Evolutionary conservation across 1,284 basidiomycete species (phyloP).

Genomic region (Rhodotorula sp.): DNA sequence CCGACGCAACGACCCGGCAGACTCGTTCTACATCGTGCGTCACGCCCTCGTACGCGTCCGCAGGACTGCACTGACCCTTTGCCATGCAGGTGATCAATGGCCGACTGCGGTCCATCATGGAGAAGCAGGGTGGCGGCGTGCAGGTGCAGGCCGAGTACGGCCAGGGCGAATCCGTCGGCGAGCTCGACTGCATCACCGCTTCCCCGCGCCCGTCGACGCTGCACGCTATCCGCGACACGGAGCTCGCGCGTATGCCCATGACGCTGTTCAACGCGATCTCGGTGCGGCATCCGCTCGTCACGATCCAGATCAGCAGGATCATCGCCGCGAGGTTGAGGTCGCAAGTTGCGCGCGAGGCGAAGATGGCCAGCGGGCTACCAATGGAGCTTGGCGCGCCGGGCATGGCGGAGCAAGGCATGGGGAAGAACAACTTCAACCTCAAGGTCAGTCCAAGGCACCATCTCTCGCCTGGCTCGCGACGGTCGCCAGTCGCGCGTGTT

Average conservation of each 20-base stretch:
- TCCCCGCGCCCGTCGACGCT: slow-evolving; percentile 84
- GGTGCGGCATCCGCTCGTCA: slow-evolving; percentile 85
- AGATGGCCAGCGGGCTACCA: slow-evolving; percentile 21
- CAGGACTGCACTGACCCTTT: neutral
- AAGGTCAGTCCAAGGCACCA: slow-evolving; percentile 49
- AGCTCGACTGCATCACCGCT: slow-evolving; percentile 93
- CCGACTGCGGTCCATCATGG: slow-evolving; percentile 76
- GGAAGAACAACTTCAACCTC: slow-evolving; percentile 83
- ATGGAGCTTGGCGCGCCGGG: slow-evolving; percentile 45
- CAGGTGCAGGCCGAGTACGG: slow-evolving; percentile 90
- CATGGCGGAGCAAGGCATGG: slow-evolving; percentile 57
- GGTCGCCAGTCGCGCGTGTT: neutral
- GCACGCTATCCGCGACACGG: slow-evolving; percentile 96
- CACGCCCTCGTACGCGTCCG: neutral
- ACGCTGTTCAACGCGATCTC: slow-evolving; percentile 91
- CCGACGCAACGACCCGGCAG: slow-evolving; percentile 82
- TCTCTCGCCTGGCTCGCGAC: neutral
- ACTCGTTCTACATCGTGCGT: slow-evolving; percentile 89
- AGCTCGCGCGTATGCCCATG: slow-evolving; percentile 95
- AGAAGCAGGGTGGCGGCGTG: slow-evolving; percentile 65
- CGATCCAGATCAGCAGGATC: slow-evolving; percentile 89
- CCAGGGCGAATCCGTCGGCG: slow-evolving; percentile 67
- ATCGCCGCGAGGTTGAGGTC: slow-evolving; percentile 88
- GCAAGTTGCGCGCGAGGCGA: slow-evolving; percentile 63
- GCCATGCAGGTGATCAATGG: slow-evolving; percentile 74